Evolutionary conservation across 345 rosid genomes (phyloP).

Genomic region (Eucalyptus regnans): DNA sequence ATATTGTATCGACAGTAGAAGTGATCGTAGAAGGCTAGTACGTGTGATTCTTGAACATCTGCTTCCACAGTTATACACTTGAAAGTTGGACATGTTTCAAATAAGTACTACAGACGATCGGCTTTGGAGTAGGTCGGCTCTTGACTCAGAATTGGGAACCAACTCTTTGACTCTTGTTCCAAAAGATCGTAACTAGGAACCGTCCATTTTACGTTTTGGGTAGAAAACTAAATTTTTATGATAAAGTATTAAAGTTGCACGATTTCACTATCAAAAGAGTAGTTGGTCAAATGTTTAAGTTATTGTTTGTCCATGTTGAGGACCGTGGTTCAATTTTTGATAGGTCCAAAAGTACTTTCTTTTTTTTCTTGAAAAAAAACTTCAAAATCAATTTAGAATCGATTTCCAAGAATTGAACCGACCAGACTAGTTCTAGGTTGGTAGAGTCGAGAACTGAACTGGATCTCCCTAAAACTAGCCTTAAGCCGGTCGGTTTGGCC

Average conservation of each 20-base stretch:
- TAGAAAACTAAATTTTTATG: background rate
- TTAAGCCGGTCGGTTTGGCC: fast-evolving
- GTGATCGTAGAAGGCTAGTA: background rate
- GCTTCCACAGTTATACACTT: background rate
- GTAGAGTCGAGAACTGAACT: background rate
- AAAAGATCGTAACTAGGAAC: background rate
- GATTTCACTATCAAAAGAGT: background rate
- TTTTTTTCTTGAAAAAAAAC: background rate
- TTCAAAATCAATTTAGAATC: background rate
- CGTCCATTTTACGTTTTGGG: background rate
- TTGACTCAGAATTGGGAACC: background rate
- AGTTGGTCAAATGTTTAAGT: background rate
- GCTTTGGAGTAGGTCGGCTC: background rate
- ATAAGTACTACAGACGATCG: background rate
- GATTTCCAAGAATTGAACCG: fast-evolving
- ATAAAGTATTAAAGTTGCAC: background rate
- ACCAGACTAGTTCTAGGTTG: background rate
- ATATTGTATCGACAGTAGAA: background rate
- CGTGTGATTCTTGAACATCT: background rate
- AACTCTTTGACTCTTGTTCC: background rate
- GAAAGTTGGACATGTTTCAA: background rate
- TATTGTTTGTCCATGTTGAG: background rate
- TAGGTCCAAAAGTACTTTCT: background rate
- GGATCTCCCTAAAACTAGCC: background rate
- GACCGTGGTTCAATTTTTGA: background rate